These are phyloP conservation scores for Talaromyces marneffei DNA, from an alignment of 2,329 filamentous ascomycete genomes.

Conservation along the genomic window DNA sequence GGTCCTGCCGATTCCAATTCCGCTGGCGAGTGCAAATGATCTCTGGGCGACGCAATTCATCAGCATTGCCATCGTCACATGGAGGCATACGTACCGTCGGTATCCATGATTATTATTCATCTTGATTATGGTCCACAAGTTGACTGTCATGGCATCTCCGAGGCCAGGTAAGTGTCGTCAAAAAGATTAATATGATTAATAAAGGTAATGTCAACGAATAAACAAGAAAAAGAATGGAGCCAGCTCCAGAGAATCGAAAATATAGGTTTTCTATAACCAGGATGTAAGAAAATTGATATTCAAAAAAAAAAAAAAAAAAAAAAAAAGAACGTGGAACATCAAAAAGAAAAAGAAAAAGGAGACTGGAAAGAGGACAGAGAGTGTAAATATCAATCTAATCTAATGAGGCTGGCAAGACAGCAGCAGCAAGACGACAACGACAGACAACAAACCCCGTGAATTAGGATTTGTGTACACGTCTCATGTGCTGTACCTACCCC, in stretches of 20 bases:
- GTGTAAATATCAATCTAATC: background rate
- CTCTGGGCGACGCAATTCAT: background rate
- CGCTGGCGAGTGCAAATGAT: background rate
- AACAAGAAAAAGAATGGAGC: background rate
- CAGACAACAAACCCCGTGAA: background rate
- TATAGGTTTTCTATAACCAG: background rate
- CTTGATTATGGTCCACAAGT: background rate
- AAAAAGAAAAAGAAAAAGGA: background rate
- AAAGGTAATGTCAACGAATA: background rate
- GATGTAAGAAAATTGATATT: too few relatives aligned
- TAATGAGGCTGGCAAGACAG: too few relatives aligned
- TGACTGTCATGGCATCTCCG: background rate
- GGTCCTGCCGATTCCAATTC: background rate
- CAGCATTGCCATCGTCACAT: background rate
- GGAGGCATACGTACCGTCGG: background rate
- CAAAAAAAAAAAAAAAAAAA: background rate
- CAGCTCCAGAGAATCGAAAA: background rate
- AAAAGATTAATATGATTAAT: background rate
- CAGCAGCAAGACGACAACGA: background rate
- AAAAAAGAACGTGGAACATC: background rate
- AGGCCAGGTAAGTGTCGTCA: background rate
- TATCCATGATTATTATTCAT: slow-evolving; percentile 1
- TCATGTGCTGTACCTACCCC: slow-evolving; percentile 1
- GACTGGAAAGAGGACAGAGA: background rate
- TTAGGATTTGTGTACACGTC: background rate